These are phyloP conservation scores for Phytophthora chlamydospora DNA, from an alignment of 352 stramenopile species.

Conservation along the genomic window DNA sequence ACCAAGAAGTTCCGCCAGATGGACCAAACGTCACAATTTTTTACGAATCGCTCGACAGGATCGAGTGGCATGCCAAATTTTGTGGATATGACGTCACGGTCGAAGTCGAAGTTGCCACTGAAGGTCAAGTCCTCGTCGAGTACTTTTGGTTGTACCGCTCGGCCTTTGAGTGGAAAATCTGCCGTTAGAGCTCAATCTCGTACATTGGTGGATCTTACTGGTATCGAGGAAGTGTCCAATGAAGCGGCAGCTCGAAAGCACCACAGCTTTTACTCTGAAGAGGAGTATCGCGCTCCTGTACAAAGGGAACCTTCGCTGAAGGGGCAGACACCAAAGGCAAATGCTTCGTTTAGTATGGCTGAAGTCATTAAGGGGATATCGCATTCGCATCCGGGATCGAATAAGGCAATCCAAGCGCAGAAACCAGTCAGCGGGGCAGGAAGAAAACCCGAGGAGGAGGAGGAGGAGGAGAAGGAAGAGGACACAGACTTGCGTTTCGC, in stretches of 20 bases:
- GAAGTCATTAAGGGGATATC: constrained; percentile 71
- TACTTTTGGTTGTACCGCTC: constrained; percentile 26
- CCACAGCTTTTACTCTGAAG: constrained; percentile 81
- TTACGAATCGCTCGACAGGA: constrained; percentile 43
- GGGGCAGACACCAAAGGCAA: constrained; percentile 37
- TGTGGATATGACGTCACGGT: constrained; percentile 28
- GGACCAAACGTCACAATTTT: constrained; percentile 58
- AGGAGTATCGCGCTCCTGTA: constrained; percentile 45
- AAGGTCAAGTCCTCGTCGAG: constrained; percentile 16
- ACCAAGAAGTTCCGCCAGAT: constrained; percentile 74
- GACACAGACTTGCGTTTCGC: constrained; percentile 59
- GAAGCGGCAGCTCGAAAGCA: constrained; percentile 61
- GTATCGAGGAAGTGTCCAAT: constrained; percentile 46
- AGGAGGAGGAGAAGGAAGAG: constrained; percentile 59
- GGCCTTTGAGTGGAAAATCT: constrained; percentile 67
- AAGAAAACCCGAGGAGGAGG: constrained; percentile 44
- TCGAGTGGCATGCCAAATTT: constrained; percentile 16
- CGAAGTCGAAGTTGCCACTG: constrained; percentile 32
- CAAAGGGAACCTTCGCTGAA: constrained; percentile 24
- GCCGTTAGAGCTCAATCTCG: constrained; percentile 56
- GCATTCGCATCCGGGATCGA: constrained; percentile 50
- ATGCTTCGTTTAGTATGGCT: constrained; percentile 60
- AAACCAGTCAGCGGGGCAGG: constrained; percentile 5
- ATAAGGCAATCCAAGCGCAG: constrained; percentile 20
- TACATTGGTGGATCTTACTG: constrained; percentile 53